Percentiles rank a stretch among this genome's conserved stretches.
These are phyloP conservation scores for Penstemon barbatus DNA, from an alignment of 257 asterid genomes.

Conservation along the genomic window DNA sequence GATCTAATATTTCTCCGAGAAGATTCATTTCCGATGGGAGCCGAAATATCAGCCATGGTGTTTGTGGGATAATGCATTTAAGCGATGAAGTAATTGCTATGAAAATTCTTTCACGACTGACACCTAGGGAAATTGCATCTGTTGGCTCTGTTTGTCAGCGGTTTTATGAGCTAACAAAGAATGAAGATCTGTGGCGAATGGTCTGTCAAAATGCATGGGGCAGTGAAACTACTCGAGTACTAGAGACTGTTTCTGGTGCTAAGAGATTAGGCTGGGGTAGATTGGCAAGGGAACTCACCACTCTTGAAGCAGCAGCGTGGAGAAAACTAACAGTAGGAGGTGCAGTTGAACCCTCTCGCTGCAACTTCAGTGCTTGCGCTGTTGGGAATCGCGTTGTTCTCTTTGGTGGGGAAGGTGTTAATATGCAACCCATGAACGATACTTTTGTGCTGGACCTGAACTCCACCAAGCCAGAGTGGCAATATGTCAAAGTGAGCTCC, in stretches of 20 bases:
- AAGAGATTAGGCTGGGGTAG: constrained; percentile 86
- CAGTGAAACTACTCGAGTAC: constrained; percentile 69
- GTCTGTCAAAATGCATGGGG: constrained; percentile 97
- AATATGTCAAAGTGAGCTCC: constrained; percentile 73
- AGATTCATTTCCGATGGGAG: constrained; percentile 41
- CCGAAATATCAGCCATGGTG: constrained; percentile 53
- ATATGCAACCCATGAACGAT: constrained; percentile 96
- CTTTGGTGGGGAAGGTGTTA: constrained; percentile 97
- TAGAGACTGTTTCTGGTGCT: constrained; percentile 80
- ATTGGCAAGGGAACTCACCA: constrained; percentile 85
- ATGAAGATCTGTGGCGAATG: constrained; percentile 85
- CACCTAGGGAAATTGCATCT: constrained; percentile 89
- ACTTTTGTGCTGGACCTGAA: constrained; percentile 83
- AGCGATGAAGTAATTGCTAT: constrained; percentile 78
- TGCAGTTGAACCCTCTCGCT: constrained; percentile 87
- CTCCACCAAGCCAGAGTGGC: constrained; percentile 82
- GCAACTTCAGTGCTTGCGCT: constrained; percentile 97
- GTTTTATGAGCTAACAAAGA: constrained; percentile 68
- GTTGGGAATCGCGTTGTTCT: constrained; percentile 91
- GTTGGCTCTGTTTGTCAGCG: constrained; percentile 77
- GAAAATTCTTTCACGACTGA: constrained; percentile 61
- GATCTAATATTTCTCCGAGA: constrained; percentile 48
- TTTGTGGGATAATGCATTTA: constrained; percentile 68
- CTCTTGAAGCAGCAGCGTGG: constrained; percentile 96
- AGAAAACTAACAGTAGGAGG: constrained; percentile 83